phyloP scores from a whole-genome alignment of 1,139 yeast genomes.

The Suhomyces wounanorum region DNA sequence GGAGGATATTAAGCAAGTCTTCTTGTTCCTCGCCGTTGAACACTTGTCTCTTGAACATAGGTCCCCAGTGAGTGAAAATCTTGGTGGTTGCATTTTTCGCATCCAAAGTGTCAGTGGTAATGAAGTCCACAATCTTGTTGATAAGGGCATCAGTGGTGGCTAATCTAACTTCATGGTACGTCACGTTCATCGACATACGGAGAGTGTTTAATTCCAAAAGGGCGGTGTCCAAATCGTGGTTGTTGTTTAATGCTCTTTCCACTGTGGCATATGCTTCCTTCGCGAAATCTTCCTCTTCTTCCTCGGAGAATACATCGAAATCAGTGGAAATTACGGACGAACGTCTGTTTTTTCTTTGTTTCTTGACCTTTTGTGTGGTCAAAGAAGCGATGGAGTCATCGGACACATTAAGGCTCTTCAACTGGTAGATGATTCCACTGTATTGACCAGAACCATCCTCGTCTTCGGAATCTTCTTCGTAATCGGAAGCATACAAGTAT shows the following conservation, averaged over 20 bases:
- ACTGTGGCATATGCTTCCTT: conserved; percentile 93
- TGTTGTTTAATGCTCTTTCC: conserved; percentile 85
- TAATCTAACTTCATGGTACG: conserved; percentile 86
- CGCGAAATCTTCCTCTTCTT: conserved; percentile 73
- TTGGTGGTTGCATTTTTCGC: conserved; percentile 75
- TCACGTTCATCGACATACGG: conserved; percentile 96
- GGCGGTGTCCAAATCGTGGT: conserved; percentile 93
- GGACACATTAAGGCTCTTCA: conserved; percentile 67
- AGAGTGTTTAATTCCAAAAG: conserved; percentile 87
- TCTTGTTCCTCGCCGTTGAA: conserved; percentile 77
- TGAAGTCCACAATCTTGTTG: conserved; percentile 66
- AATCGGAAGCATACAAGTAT: conserved; percentile 52
- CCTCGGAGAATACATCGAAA: conserved; percentile 39
- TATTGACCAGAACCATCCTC: conserved; percentile 30
- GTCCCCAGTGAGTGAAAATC: conserved; percentile 79
- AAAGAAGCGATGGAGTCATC: conserved; percentile 77
- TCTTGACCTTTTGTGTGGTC: conserved; percentile 45
- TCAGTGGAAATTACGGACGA: conserved; percentile 45
- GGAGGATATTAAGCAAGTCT: conserved; percentile 66
- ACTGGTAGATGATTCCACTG: conserved; percentile 54
- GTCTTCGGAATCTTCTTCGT: conserved; percentile 42
- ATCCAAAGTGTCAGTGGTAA: conserved; percentile 72
- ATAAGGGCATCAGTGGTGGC: conserved; percentile 79
- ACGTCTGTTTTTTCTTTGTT: conserved; percentile 31
- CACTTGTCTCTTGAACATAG: conserved; percentile 76